Base-by-base conservation (phyloP, 495 filamentous ascomycete species). In the Cercophora scortea region DNA sequence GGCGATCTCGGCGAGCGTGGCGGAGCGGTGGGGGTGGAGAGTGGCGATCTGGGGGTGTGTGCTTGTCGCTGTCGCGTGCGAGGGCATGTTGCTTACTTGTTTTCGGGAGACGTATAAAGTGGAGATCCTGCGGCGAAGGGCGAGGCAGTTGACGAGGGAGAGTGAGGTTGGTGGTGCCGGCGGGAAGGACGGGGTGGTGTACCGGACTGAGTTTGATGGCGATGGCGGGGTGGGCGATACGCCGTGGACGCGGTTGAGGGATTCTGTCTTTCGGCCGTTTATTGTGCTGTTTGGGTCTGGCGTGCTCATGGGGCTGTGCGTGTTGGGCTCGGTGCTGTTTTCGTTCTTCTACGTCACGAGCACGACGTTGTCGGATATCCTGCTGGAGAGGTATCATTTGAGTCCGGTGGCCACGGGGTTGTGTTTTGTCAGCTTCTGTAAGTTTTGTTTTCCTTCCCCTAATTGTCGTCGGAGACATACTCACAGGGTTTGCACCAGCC, bases 1-100 rank as follows among this genome's bases (percentile, higher is more conserved):
- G 6, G 78, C 82, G 9, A 72, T 87, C 13, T 77, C 80, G 10
- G 80, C 79, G 12, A 71, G 76, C 5, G 70, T 87, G 11, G 79
- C 87, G 35, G 73, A 86, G 57, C 78, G 57, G 0, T 57, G 72
- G 12, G 82, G 77, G 36, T 88, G 76, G 82, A 75, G 73, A 50
- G 76, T 63, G 56, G 80, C 75, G 0, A 69, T 79, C 38, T 84
- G 68, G 76, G 73, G 77, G 54, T 73, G 72, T 32, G 68, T 74
- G 44, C 72, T 56, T 57, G 60, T 81, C 33, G 76, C 77, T 6
- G 64, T 65, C 6, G 59, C 64, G 2, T 72, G 77, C 15, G 71
- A 79, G 63, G 42, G 73, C n/a, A 32, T 75, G 5, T 75, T 81
- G 45, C 48, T 76, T 25, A 58, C 64, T 12, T 71, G 60, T 47